Evolutionary conservation across 768 basidiomycete species (phyloP), one percentile per base, ranked within the genome.

Genomic region (Trametes cinnabarina): DNA sequence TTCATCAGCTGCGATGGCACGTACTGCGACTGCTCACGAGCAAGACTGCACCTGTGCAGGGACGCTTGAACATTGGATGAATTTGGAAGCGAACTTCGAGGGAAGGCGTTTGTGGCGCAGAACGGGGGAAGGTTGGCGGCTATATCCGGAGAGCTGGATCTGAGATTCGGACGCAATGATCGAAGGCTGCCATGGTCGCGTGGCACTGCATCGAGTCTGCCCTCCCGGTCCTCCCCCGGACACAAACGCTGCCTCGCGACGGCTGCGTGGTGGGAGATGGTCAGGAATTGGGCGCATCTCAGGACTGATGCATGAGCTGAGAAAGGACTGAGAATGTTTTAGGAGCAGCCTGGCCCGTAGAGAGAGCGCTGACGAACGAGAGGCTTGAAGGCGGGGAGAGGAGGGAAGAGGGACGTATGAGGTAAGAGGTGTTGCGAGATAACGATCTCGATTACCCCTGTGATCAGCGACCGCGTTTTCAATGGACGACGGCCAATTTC

Each of bases 391-490:
- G 41, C 14, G 43, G 48, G 20, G 48, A 25, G 32, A 23, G 34
- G n/a, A 35, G 56, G n/a, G 47, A 42, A 46, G 56, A 51, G 22
- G n/a, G 48, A 40, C 47, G 42, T 48, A 48, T 61, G 60, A 61
- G 60, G 60, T 61, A 61, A 61, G 32, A 49, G 47, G 58, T 34
- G 51, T 47, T 48, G 67, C 65, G 65, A 67, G 68, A 69, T 69
- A 66, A 60, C 63, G 66, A 66, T 69, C 66, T 66, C 66, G 68
- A 69, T 69, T 65, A 59, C 65, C 66, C 66, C 66, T 65, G 65
- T 69, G 68, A 69, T 69, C 68, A 65, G 56, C 65, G 62, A 63
- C 68, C 64, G 63, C 65, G 64, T 61, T 65, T 65, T 65, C 62
- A 63, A 61, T 63, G 48, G 52, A 51, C 49, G 51, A 41, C 57